Evolutionary conservation across 805 yeast genomes (phyloP), one percentile per base, ranked within the genome.

Genomic region (Candida sithepensis): DNA sequence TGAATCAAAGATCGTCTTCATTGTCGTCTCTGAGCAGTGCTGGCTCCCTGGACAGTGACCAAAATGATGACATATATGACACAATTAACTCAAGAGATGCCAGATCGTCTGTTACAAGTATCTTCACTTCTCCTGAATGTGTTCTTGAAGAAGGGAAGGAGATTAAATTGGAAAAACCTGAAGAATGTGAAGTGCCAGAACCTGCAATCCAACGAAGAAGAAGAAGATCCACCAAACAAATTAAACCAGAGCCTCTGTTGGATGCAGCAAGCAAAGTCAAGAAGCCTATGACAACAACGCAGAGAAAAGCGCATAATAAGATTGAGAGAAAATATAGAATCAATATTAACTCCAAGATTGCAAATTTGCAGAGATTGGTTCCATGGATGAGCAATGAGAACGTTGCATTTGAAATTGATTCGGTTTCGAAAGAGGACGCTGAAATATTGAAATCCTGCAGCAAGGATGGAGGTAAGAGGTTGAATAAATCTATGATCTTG

Each of bases 261-360:
- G 18, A 30, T 20, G 16, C 44, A 9, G 16, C 44, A 13, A 23
- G 42, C 22, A 56, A 56, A 43, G 52, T 55, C 34, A 60, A 59
- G 43, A 63, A 59, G 33, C 64, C 64, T 40, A 60, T 63, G 64
- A 63, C 63, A 2, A 42, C 54, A 14, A 56, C 57, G 9, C 89
- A 84, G 65, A 81, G 83, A 55, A 79, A 79, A 56, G 88, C 88
- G 0, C 91, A 84, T 60, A 84, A 84, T 67, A 80, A 79, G 64
- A 82, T 84, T 52, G 90, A 84, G 59, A 81, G 84, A 60, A 75
- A 83, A 49, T 84, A 84, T 63, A 70, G 89, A 61, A 82, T 82
- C 50, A 84, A 84, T 63, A 82, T 84, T 62, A 84, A 84, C 60
- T 79, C 85, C 12, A 84, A 82, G 61, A 84, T 84, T 47, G 85